phyloP scores from a whole-genome alignment of 2,329 filamentous ascomycete genomes.

The Pseudocercospora eumusae region DNA sequence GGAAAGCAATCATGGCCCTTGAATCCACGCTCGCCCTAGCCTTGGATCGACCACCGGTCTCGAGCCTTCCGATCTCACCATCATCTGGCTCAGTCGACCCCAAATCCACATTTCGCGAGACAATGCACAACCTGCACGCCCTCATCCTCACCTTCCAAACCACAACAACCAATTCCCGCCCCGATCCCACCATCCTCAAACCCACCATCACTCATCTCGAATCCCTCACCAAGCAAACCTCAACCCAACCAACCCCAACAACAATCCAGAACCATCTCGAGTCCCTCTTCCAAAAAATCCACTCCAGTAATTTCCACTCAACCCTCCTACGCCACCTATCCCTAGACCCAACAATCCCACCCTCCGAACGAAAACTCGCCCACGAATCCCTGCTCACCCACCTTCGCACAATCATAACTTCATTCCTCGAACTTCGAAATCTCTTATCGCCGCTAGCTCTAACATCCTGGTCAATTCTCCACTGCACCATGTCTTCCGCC shows the following conservation, averaged over 20 bases:
- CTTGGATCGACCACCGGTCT: slow-evolving; percentile 5
- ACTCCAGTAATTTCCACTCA: background rate
- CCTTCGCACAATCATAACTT: background rate
- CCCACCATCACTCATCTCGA: background rate
- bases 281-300: background rate
- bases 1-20: slow-evolving; percentile 3
- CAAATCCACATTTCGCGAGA: background rate
- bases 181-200: background rate
- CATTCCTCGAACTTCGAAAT: background rate
- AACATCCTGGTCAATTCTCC: background rate
- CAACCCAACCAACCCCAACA: background rate
- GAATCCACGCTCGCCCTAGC: background rate
- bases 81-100: background rate
- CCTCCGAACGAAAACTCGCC: background rate
- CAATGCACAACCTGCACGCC: background rate
- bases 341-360: background rate
- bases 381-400: background rate
- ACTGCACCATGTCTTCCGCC: background rate
- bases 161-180: background rate
- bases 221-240: background rate
- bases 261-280: background rate
- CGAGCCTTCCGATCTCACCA: background rate
- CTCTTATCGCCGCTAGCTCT: background rate
- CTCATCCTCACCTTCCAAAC: background rate
- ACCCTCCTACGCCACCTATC: background rate